Evolutionary conservation across 1,284 basidiomycete genomes (phyloP).

Genomic region (Hypsizygus ulmarius): DNA sequence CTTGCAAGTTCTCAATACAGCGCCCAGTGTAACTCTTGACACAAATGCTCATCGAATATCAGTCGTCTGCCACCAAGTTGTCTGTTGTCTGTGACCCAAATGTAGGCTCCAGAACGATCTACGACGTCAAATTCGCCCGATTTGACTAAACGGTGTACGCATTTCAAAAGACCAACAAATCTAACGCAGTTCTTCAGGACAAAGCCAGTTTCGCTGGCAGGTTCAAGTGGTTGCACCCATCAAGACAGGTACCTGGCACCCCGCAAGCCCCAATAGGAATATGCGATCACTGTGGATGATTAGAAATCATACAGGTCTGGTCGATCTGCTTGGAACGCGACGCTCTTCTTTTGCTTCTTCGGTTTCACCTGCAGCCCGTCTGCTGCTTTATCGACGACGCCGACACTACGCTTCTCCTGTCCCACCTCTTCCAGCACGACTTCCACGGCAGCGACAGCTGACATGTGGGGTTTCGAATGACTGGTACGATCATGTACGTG

Average conservation of each 20-base stretch:
- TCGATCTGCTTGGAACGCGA: constrained; percentile 66
- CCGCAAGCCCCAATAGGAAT: neutral
- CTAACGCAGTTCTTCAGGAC: too few species aligned
- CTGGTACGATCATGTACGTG: constrained; percentile 8
- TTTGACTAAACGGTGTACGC: too few species aligned
- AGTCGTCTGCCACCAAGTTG: neutral
- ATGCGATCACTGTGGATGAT: constrained; percentile 10
- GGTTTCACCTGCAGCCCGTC: constrained; percentile 27
- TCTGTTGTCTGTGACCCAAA: neutral
- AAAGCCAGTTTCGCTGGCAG: too few species aligned
- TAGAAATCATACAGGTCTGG: constrained; percentile 53
- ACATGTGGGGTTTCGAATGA: constrained; percentile 5
- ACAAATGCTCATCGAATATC: neutral
- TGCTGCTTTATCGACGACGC: constrained; percentile 13
- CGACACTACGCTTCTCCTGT: constrained; percentile 7
- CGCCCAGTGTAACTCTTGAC: constrained; percentile 1
- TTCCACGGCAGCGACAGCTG: constrained; percentile 23
- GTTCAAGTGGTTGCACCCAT: too few species aligned
- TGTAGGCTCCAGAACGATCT: neutral
- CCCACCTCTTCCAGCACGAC: constrained; percentile 22
- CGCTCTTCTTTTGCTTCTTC: constrained; percentile 61
- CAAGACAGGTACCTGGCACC: neutral
- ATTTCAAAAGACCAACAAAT: too few species aligned
- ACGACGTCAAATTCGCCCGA: neutral
- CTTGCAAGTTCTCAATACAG: neutral